These are phyloP conservation scores for Clonostachys rosea DNA, from an alignment of 2,329 filamentous ascomycete species.

Conservation along the genomic window DNA sequence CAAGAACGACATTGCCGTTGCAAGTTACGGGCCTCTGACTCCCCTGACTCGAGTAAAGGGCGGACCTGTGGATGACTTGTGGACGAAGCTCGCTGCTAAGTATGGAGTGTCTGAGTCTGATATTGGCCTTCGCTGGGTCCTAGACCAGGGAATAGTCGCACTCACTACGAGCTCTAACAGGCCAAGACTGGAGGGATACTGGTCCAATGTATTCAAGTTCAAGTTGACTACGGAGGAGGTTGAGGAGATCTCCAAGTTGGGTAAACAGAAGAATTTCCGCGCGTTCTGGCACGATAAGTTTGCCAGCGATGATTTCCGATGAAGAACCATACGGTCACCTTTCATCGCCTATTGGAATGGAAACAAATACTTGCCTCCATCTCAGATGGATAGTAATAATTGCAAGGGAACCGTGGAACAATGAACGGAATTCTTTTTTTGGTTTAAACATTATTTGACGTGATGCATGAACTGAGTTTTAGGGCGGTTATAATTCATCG, in stretches of 20 bases:
- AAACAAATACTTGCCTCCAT: no score
- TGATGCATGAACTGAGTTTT: not conserved
- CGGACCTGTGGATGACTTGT: conserved; percentile 48
- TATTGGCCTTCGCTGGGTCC: conserved; percentile 52
- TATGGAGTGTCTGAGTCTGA: conserved; percentile 53
- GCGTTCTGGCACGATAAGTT: conserved; percentile 54
- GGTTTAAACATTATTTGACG: not conserved
- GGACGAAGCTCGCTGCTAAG: conserved; percentile 47
- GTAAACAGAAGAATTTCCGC: conserved; percentile 56
- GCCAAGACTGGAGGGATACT: conserved; percentile 51
- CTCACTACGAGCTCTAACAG: conserved; percentile 57
- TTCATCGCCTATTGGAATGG: no score
- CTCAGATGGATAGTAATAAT: no score
- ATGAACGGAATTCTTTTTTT: not conserved
- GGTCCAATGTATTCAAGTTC: conserved; percentile 45
- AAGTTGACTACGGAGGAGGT: conserved; percentile 57
- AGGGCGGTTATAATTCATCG: conserved; percentile 42
- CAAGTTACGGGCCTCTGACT: conserved; percentile 52
- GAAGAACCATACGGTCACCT: not conserved
- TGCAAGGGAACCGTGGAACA: no score
- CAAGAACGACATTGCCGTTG: conserved; percentile 50
- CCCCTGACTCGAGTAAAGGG: conserved; percentile 38
- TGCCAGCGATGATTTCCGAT: conserved; percentile 39
- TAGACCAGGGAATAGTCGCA: conserved; percentile 55
- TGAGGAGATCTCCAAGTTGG: conserved; percentile 47